Evolutionary conservation across 2,329 filamentous ascomycete species (phyloP).

Genomic region (Parafenestella ontariensis): DNA sequence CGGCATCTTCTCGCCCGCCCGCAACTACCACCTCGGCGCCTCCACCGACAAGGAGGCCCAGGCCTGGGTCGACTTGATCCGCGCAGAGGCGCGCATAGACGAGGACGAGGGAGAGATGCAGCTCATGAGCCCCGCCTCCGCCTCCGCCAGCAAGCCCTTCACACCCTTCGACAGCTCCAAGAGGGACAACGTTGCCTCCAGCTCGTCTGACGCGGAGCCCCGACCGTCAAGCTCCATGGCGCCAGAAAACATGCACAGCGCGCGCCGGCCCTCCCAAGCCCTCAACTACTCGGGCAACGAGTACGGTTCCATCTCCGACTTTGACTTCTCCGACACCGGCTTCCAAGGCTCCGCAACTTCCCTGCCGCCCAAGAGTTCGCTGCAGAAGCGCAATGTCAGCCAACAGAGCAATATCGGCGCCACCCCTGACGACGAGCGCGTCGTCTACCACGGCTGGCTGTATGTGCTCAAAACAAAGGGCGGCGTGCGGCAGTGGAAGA

Average conservation of each 20-base stretch:
- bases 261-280: constrained; percentile 66
- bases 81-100: constrained; percentile 80
- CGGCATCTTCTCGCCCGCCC: constrained; percentile 87
- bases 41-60: constrained; percentile 74
- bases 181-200: constrained; percentile 47
- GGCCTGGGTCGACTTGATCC: constrained; percentile 85
- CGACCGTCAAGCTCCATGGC: constrained; percentile 33
- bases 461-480: constrained; percentile 82
- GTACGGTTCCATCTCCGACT: constrained; percentile 82
- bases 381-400: constrained; percentile 61
- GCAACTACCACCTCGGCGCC: constrained; percentile 91
- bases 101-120: constrained; percentile 88
- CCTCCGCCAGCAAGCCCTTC: constrained; percentile 59
- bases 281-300: constrained; percentile 70
- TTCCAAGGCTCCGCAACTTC: constrained; percentile 60
- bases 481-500: constrained; percentile 92
- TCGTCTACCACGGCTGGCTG: constrained; percentile 94
- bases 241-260: constrained; percentile 44
- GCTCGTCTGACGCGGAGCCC: constrained; percentile 55
- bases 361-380: constrained; percentile 32
- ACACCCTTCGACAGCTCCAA: constrained; percentile 48
- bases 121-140: constrained; percentile 69
- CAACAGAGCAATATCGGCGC: constrained; percentile 64
- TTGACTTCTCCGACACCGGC: constrained; percentile 83
- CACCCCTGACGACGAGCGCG: constrained; percentile 74